phyloP scores from a whole-genome alignment of 306 rosid species.

The Aeschynomene evenia region DNA sequence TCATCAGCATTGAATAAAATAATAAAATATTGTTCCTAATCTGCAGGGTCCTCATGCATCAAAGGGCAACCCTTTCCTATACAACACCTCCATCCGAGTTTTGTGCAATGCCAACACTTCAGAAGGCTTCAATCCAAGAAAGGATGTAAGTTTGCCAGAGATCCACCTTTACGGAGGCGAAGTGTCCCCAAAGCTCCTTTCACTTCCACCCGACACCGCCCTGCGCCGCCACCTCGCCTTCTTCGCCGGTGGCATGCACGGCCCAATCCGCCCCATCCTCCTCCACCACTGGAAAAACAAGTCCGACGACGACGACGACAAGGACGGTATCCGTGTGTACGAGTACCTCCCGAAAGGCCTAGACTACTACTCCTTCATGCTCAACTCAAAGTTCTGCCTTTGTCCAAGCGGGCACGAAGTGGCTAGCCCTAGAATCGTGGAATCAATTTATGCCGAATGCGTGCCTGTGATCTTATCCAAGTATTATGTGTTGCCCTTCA shows the following conservation, averaged over 20 bases:
- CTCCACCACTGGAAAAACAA: conserved; percentile 60
- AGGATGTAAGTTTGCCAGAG: conserved; percentile 80
- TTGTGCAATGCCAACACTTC: conserved; percentile 87
- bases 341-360: conserved; percentile 65
- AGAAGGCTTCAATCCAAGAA: conserved; percentile 85
- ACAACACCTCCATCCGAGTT: conserved; percentile 72
- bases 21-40: too few species aligned
- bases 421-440: conserved; percentile 84
- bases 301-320: too few species aligned
- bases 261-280: conserved; percentile 66
- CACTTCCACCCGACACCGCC: conserved; percentile 40
- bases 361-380: conserved; percentile 70
- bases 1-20: too few species aligned
- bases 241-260: conserved; percentile 86
- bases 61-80: conserved; percentile 57
- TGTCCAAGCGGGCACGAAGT: conserved; percentile 91
- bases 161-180: conserved; percentile 65
- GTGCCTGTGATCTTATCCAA: conserved; percentile 64
- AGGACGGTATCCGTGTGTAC: conserved; percentile 43
- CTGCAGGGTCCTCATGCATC: conserved; percentile 71
- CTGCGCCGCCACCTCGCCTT: conserved; percentile 59
- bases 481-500: conserved; percentile 53
- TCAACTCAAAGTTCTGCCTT: conserved; percentile 69
- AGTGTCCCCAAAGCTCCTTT: conserved; percentile 50
- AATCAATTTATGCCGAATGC: conserved; percentile 78